A percentile compares a stretch with the other conserved stretches of the same genome.
Conservation (phyloP, 805 yeast genomes). For the Teunomyces aglyptinius region DNA sequence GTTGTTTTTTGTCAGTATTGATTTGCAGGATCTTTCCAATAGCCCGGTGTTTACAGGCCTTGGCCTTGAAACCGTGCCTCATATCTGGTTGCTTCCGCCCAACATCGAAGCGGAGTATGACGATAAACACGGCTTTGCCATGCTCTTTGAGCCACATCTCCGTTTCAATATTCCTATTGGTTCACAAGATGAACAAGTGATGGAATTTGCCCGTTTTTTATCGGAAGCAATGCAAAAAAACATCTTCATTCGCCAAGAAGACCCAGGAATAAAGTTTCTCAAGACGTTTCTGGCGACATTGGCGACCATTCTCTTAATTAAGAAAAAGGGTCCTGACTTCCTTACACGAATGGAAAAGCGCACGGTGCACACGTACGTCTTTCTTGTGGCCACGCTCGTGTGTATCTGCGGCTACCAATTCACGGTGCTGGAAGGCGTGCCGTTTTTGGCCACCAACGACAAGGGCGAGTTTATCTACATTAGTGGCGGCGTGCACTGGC, state of each 20-base stretch:
- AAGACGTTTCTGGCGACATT: slow-evolving; percentile 48
- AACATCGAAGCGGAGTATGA: slow-evolving; percentile 21
- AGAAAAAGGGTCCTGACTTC: slow-evolving; percentile 42
- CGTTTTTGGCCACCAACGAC: slow-evolving; percentile 56
- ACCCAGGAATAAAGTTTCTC: slow-evolving; percentile 42
- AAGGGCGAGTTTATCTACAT: slow-evolving; percentile 52
- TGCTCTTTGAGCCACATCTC: slow-evolving; percentile 28
- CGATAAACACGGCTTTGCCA: slow-evolving; percentile 15
- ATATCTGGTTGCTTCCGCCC: slow-evolving; percentile 66
- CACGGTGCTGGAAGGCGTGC: slow-evolving; percentile 57
- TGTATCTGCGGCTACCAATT: slow-evolving; percentile 66
- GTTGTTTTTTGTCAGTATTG: slow-evolving; percentile 50
- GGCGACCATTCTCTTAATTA: slow-evolving; percentile 43
- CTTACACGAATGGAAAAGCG: slow-evolving; percentile 20
- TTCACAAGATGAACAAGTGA: slow-evolving; percentile 32
- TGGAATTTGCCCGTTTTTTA: slow-evolving; percentile 54
- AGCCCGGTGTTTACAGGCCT: slow-evolving; percentile 38
- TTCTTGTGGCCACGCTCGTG: slow-evolving; percentile 41
- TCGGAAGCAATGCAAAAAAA: slow-evolving; percentile 44
- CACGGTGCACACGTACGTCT: slow-evolving; percentile 25
- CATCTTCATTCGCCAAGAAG: slow-evolving; percentile 41
- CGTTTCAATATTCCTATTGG: slow-evolving; percentile 38
- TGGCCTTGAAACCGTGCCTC: slow-evolving; percentile 55
- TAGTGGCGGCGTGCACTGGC: slow-evolving; percentile 65
- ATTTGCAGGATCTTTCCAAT: slow-evolving; percentile 44